Base-by-base conservation (phyloP, 2,329 filamentous ascomycete species). In the Blastomyces gilchristii region DNA sequence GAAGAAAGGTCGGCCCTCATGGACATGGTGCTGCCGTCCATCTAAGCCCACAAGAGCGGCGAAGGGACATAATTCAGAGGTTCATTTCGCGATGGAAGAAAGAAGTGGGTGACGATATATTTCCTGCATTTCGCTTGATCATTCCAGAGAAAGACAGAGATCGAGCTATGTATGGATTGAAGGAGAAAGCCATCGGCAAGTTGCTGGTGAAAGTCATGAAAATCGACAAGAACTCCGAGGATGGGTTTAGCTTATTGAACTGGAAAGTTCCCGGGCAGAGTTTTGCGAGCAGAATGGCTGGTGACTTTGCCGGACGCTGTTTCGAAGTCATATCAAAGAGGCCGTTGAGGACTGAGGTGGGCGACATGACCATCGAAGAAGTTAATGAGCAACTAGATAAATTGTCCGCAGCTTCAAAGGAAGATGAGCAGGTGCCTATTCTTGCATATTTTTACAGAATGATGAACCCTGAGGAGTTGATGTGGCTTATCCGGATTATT, bases 401-500 rank as follows among this genome's bases (percentile, higher is more conserved):
- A 69, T 80, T 99, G 39, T 87, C 91, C 0, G 83, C 83, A 0
- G 87, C 88, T 0, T 83, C 85, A 0, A 89, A 89, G 61, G 93
- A 97, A 77, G 83, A 88, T n/a, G 84, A 93, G 66, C 93, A 97
- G 69, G 73, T 91, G 50, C 86, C 86, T 0, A 88, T 99, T 43
- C 85, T 97, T 68, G 83, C 88, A 66, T 82, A 86, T 4, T 96
- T 97, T 71, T 97, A 97, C 75, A 83, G 86, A 56, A 83, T 85
- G 31, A 97, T 97, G 94, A 95, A 95, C 69, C 84, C 94, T 0
- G 89, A 96, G 67, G 94, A 99, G 77, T 78, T 99, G 68, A 87
- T 89, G 78, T 99, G 94, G 94, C 80, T 97, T 62, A 90, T 99
- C 66, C 88, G 93, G 16, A 97, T 99, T 70, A 88, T 99, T 57